Evolutionary conservation across 805 yeast genomes (phyloP), one percentile per base, ranked within the genome.

Genomic region (Osmozyma mogii): DNA sequence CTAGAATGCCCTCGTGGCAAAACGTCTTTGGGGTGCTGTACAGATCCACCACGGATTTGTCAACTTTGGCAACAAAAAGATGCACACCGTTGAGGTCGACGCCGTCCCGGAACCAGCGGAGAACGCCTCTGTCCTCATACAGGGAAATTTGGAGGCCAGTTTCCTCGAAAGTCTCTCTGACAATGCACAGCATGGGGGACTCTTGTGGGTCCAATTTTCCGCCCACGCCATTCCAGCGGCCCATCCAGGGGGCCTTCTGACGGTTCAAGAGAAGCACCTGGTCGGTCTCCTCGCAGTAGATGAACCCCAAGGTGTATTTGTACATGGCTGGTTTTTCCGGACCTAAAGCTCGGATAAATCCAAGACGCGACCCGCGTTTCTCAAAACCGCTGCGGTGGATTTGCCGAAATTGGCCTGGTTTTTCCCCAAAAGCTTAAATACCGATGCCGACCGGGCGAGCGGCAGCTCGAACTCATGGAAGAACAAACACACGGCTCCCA

Each of bases 161-260:
- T 39, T 64, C 69, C 41, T 64, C 69, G 14, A 36, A 17, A 0
- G 68, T 54, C 36, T 64, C 70, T 27, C 70, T 35, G 5, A 56
- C 50, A 12, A 64, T 63, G 32, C 69, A 61, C n/a, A 54, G 54
- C 21, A 47, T 34, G 1, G 68, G 60, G 2, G 56, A 37, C 37
- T 64, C 70, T 11, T 33, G 41, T 1, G 38, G 31, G 19, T 60
- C 61, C 11, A 63, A 36, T 34, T 64, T 63, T 5, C 70, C 70
- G 6, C 69, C 69, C 9, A 64, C 67, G 9, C 69, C 70, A 39
- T 64, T 63, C 69, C 69, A 64, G 28, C 58, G 44, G 10, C 70
- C 70, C 68, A 63, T 64, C 65, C 67, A 61, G 1, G 70, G 70
- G 8, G 53, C 44, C 32, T 64, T 64, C 32, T 58, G 54, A 15